Conservation (phyloP, 257 asterid genomes). For the Primulina tabacum region DNA sequence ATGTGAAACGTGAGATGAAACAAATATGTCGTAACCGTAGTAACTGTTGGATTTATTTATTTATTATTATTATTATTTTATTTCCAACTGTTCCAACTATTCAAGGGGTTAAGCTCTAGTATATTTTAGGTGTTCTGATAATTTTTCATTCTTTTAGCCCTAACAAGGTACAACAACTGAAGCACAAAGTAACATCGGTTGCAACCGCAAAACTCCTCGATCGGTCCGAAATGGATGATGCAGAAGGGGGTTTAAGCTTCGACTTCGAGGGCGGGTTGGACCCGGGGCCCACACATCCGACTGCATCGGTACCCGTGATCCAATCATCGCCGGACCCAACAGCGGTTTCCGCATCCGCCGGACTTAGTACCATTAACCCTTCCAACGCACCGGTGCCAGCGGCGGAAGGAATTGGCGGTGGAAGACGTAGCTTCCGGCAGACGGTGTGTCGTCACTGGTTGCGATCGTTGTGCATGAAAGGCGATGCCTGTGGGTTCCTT, state of each 20-base stretch:
- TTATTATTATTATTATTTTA: too few relatives aligned
- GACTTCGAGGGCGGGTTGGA: slow-evolving; percentile 92
- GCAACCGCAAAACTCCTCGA: too few relatives aligned
- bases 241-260: slow-evolving; percentile 85
- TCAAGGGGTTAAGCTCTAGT: too few relatives aligned
- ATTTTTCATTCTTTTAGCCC: not conserved
- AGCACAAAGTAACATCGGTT: slow-evolving; percentile 12
- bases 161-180: slow-evolving; percentile 10
- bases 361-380: slow-evolving; percentile 23
- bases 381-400: slow-evolving; percentile 31
- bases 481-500: slow-evolving; percentile 87
- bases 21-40: too few relatives aligned
- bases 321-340: slow-evolving; percentile 42
- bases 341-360: slow-evolving; percentile 30
- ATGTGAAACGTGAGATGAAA: too few relatives aligned
- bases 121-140: too few relatives aligned
- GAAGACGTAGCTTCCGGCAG: slow-evolving; percentile 78
- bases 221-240: slow-evolving; percentile 62
- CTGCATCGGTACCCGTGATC: slow-evolving; percentile 73
- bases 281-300: slow-evolving; percentile 64
- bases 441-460: slow-evolving; percentile 94
- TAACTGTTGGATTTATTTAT: too few relatives aligned
- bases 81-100: too few relatives aligned
- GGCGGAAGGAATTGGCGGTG: slow-evolving; percentile 32
- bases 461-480: slow-evolving; percentile 83